Conservation (phyloP, 1,284 basidiomycete genomes). For the Papiliotrema fonsecae region DNA sequence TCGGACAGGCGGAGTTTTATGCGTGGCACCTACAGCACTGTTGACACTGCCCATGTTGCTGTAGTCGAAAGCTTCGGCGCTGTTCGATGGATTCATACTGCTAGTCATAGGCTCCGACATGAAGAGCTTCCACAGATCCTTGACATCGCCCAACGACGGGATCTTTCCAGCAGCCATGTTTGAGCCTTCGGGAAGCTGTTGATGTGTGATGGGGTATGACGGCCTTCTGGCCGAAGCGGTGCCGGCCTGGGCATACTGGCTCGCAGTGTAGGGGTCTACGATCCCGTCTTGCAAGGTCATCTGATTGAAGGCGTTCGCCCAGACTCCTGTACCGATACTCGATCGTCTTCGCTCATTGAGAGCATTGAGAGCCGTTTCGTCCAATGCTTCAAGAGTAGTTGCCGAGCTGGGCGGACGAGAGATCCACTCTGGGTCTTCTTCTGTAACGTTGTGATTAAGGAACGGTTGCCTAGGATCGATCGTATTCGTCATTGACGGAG, state of each 20-base stretch:
- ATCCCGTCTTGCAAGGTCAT: constrained; percentile 35
- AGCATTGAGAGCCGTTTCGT: constrained; percentile 4
- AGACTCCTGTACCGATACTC: constrained; percentile 23
- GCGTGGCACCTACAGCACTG: constrained; percentile 15
- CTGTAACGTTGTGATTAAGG: not conserved
- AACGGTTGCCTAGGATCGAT: constrained; percentile 11
- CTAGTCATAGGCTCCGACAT: constrained; percentile 26
- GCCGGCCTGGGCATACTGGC: constrained; percentile 10
- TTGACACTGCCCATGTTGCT: not conserved
- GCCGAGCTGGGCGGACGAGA: constrained; percentile 12
- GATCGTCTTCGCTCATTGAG: constrained; percentile 23
- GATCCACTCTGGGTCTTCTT: constrained; percentile 4
- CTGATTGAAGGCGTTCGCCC: constrained; percentile 39
- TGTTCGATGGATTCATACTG: not conserved
- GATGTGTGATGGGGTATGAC: not conserved
- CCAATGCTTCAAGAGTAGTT: constrained; percentile 11
- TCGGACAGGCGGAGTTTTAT: too few species aligned
- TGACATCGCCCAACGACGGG: constrained; percentile 32
- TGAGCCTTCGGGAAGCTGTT: constrained; percentile 4
- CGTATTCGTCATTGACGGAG: constrained; percentile 1
- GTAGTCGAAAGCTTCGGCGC: not conserved
- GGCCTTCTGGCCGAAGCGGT: constrained; percentile 10
- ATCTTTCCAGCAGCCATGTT: constrained; percentile 7
- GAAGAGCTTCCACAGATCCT: constrained; percentile 43
- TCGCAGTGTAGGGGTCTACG: constrained; percentile 12